Evolutionary conservation across 108 stramenopile genomes (phyloP).

Genomic region (Cyclostephanos invisitatus): DNA sequence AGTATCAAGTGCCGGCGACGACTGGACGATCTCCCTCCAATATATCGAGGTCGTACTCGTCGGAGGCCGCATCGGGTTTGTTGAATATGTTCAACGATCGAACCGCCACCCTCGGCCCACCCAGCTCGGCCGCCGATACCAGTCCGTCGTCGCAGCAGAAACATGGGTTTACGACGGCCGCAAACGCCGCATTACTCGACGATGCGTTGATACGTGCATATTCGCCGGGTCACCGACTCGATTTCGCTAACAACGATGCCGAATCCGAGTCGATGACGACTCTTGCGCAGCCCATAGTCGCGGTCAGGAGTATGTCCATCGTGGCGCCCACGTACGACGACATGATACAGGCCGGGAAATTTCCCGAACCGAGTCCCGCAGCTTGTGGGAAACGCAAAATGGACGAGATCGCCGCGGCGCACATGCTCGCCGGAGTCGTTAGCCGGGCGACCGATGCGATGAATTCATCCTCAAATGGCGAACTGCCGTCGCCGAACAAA

Average conservation of each 20-base stretch:
- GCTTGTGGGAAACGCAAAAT: conserved; percentile 86
- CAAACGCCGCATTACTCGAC: background rate
- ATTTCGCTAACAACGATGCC: background rate
- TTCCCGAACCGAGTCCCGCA: conserved; percentile 86
- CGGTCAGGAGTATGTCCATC: conserved; percentile 46
- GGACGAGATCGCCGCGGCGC: conserved; percentile 84
- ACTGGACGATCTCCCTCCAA: background rate
- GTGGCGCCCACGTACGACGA: conserved; percentile 65
- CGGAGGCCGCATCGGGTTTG: conserved; percentile 17
- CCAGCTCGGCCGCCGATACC: conserved; percentile 1
- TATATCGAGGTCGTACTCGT: conserved; percentile 4
- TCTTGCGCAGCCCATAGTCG: conserved; percentile 13
- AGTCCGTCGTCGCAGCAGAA: conserved; percentile 9
- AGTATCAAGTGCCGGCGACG: background rate
- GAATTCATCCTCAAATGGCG: conserved; percentile 7
- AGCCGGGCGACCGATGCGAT: conserved; percentile 18
- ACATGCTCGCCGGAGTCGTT: conserved; percentile 81
- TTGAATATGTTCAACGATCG: conserved; percentile 22
- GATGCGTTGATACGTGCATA: background rate
- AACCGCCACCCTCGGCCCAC: conserved; percentile 2
- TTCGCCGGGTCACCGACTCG: conserved; percentile 4
- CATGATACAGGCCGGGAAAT: conserved; percentile 50
- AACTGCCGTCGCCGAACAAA: conserved; percentile 5
- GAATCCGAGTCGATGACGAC: background rate
- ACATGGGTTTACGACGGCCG: conserved; percentile 21